Evolutionary conservation across 2,329 filamentous ascomycete genomes (phyloP), one percentile per base, ranked within the genome.

Genomic region (Cladosporium austrohemisphaericum): DNA sequence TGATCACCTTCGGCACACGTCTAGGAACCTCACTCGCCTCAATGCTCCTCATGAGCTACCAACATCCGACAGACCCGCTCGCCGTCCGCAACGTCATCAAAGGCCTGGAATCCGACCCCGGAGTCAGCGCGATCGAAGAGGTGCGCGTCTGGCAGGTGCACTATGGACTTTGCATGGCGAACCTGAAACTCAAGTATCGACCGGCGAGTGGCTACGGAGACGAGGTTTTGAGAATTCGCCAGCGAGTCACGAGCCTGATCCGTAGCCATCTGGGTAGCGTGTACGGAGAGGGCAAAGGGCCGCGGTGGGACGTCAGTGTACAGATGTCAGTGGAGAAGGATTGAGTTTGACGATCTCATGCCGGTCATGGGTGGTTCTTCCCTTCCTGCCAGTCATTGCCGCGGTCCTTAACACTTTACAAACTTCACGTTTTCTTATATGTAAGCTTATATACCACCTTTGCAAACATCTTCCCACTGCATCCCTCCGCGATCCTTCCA

Each of bases 141-240:
- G 92, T 91, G 1, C 84, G 90, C 64, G 95, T 98, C 68, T 98
- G 93, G 93, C 93, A 98, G 72, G 93, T 96, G 11, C 93, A 98
- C 69, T 96, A 97, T 66, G 91, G 92, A 1, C 76, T 97, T 32
- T 95, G 90, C 64, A 95, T 97, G 86, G 93, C 93, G 7, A 96
- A 94, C 65, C 68, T 98, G 57, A 94, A 89, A 67, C 70, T 98
- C 16, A 79, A 84, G 80, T 95, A 20, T 65, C 71, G 51, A 36
- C 55, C 51, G 4, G 74, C 71, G 54, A 85, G 84, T 4, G 74
- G 69, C 37, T 88, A 93, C 50, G 61, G 71, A 53, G 80, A 85
- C 11, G 79, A 84, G 5, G 72, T 94, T 52, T 76, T 77, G 51
- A 85, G 85, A 60, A 69, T 97, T 56, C 80, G 91, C 51, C 84